A percentile compares a stretch with the other conserved stretches of the same genome.
phyloP scores from a whole-genome alignment of 1,284 basidiomycete species.

The Pholiota adiposa region DNA sequence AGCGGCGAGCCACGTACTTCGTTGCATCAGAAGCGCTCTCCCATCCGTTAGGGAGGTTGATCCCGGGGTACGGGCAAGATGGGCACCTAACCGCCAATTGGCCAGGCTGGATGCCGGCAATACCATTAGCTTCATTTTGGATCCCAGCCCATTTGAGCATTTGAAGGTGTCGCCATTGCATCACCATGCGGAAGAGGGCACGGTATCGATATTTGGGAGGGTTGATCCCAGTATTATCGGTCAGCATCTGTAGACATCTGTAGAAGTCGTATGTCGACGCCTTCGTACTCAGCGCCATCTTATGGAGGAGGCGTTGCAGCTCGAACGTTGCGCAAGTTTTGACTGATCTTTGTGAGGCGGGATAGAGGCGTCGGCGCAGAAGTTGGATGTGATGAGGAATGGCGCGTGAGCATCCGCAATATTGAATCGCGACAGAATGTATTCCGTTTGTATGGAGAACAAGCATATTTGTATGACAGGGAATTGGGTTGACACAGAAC shows the following conservation, averaged over 20 bases:
- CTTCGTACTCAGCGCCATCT: slow-evolving; percentile 7
- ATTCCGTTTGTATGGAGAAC: background rate
- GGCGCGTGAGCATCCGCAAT: background rate
- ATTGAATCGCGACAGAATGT: background rate
- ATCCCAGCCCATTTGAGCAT: slow-evolving; percentile 28
- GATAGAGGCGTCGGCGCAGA: background rate
- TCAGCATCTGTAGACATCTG: background rate
- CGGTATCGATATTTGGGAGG: slow-evolving; percentile 18
- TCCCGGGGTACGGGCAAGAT: slow-evolving; percentile 28
- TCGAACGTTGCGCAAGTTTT: background rate
- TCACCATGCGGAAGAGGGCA: background rate
- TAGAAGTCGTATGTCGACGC: slow-evolving; percentile 15
- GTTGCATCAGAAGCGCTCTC: slow-evolving; percentile 8
- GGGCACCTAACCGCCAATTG: slow-evolving; percentile 29
- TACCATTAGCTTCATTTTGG: slow-evolving; percentile 24
- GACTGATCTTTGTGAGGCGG: background rate
- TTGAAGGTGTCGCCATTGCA: slow-evolving; percentile 24
- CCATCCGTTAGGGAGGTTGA: slow-evolving; percentile 28
- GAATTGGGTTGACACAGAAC: background rate
- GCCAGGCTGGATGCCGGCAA: slow-evolving; percentile 20
- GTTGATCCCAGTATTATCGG: background rate
- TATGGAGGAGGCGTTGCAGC: slow-evolving; percentile 11
- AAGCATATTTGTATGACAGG: background rate
- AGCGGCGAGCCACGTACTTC: slow-evolving; percentile 3
- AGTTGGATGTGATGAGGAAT: background rate